Base-by-base conservation (phyloP, 78 protist genomes). In the Creolimax fragrantissima region DNA sequence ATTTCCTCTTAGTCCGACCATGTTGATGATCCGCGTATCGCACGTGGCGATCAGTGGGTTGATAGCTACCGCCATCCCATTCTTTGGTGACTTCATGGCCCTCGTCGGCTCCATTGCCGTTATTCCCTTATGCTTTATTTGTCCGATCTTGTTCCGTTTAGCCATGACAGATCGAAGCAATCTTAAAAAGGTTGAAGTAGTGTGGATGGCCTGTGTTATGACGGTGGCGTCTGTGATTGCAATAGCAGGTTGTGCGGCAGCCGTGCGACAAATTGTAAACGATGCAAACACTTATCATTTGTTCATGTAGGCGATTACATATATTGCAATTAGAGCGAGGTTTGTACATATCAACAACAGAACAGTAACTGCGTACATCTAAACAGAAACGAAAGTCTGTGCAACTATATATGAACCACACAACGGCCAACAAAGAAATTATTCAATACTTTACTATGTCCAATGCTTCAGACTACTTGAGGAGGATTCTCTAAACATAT, bases 61-160 rank as follows among this genome's bases (percentile, higher is more conserved):
- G 36, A 42, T 90, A 43, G 92, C 92, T 35, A 90, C 58, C 35
- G 83, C 81, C 17, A 37, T 90, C 4, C 83, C 83, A 4, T 90
- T 90, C 5, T 90, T 39, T 5, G 92, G 83, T 42, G 83, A 90
- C 41, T 58, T 90, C 41, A 90, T 90, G 92, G 44, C 83, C 11
- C 81, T 90, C 5, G 32, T 6, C 5, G 92, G 92, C 24, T 41
- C 92, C 42, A 11, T 90, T 0, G 45, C 81, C 41, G 58, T 74
- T 42, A 36, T 42, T 4, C 92, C 92, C 3, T 41, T 90, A 11
- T 43, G 81, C 24, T 90, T 90, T 43, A 5, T 90, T 35, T n/a
- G 37, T 7, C 92, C 92, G 5, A 43, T 41, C 81, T n/a, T 90
- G 36, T 3, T 90, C 36, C 47, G 47, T 39, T 84, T 37, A 17